Conservation (phyloP, 169 alveolate species). For the Haemoproteus tartakovskyi region DNA sequence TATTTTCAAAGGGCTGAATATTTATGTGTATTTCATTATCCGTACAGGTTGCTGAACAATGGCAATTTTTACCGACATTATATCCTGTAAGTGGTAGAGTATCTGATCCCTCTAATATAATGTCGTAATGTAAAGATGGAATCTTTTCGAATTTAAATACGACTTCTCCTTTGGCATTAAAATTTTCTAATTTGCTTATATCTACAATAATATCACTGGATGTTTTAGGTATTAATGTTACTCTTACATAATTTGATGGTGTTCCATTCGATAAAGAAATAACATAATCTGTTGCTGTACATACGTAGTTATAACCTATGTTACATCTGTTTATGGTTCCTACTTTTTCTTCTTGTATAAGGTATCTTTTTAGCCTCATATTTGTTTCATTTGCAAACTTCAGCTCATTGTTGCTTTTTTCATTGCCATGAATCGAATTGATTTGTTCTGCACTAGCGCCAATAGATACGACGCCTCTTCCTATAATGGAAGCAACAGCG, state of each 20-base stretch:
- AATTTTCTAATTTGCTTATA: background rate
- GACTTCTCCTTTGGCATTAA: conserved; percentile 8
- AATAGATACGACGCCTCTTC: too few relatives aligned
- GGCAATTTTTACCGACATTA: conserved; percentile 25
- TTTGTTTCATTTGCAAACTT: too few relatives aligned
- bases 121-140: conserved; percentile 44
- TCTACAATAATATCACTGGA: conserved; percentile 46
- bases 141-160: conserved; percentile 16
- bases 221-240: conserved; percentile 30
- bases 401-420: too few relatives aligned
- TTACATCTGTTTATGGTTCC: too few relatives aligned
- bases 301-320: conserved; percentile 6
- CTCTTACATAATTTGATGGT: conserved; percentile 9
- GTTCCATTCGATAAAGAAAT: conserved; percentile 33
- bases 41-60: conserved; percentile 10
- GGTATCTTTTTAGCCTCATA: too few relatives aligned
- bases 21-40: conserved; percentile 14
- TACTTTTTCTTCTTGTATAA: too few relatives aligned
- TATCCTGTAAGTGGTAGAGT: conserved; percentile 11
- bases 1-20: conserved; percentile 9
- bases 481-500: too few relatives aligned
- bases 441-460: too few relatives aligned
- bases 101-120: conserved; percentile 44
- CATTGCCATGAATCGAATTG: too few relatives aligned
- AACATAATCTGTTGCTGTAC: conserved; percentile 16